Percentiles rank a stretch among this genome's conserved stretches.
Evolutionary conservation across 2,329 filamentous ascomycete species (phyloP).

Genomic region (Rhexocercosporidium sp.): DNA sequence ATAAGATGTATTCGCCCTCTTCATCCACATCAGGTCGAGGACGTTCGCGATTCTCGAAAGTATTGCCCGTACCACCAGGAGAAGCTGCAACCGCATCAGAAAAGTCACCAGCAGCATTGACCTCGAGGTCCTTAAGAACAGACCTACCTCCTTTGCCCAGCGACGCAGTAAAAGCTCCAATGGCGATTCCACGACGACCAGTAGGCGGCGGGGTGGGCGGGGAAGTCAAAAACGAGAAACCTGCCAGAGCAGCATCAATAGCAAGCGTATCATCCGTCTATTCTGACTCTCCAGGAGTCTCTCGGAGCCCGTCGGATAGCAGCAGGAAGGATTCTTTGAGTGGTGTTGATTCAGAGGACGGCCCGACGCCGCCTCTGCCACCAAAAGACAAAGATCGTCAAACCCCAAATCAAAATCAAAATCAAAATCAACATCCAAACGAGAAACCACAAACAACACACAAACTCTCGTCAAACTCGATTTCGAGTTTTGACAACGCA

Average conservation of each 20-base stretch:
- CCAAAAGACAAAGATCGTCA: conserved; percentile 29
- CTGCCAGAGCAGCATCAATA: conserved; percentile 28
- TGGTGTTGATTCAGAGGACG: conserved; percentile 32
- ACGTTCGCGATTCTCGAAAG: conserved; percentile 37
- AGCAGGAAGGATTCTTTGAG: conserved; percentile 37
- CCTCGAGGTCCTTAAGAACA: conserved; percentile 23
- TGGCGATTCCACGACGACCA: conserved; percentile 36
- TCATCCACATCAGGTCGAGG: conserved; percentile 32
- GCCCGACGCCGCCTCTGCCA: conserved; percentile 33
- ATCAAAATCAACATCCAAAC: conserved; percentile 1
- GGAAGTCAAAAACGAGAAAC: conserved; percentile 11
- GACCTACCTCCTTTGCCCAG: conserved; percentile 34
- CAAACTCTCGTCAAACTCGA: conserved; percentile 28
- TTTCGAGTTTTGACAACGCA: conserved; percentile 31
- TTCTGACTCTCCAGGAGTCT: conserved; percentile 34
- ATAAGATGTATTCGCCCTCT: conserved; percentile 24
- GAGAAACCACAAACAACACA: conserved; percentile 19
- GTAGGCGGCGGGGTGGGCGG: conserved; percentile 28
- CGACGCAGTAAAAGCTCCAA: conserved; percentile 23
- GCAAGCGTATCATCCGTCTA: conserved; percentile 36
- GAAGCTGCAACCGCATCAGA: conserved; percentile 3
- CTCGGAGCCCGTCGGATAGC: conserved; percentile 31
- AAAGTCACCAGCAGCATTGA: conserved; percentile 13
- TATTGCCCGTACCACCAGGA: conserved; percentile 30
- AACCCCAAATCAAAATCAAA: too few species aligned